Conservation (phyloP, 1,139 yeast species). For the Suhomyces taliae region DNA sequence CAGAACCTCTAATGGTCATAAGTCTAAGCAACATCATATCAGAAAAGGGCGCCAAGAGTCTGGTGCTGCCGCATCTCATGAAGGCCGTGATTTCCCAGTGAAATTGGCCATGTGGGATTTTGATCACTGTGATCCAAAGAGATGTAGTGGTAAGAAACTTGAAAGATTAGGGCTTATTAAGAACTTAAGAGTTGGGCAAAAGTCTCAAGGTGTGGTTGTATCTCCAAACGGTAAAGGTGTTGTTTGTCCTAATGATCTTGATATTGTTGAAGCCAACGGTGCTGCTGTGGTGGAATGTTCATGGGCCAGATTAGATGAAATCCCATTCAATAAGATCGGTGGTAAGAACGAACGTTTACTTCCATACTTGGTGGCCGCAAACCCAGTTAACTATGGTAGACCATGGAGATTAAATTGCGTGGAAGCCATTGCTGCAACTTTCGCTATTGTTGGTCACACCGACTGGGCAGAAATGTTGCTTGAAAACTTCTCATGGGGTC, state of each 20-base stretch:
- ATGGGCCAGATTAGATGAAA: constrained; percentile 95
- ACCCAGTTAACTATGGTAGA: constrained; percentile 94
- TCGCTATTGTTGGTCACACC: constrained; percentile 86
- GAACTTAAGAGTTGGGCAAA: constrained; percentile 82
- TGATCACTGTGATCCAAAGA: constrained; percentile 97
- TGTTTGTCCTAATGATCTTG: constrained; percentile 86
- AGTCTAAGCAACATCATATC: constrained; percentile 52
- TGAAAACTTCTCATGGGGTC: constrained; percentile 90
- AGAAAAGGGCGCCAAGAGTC: constrained; percentile 52
- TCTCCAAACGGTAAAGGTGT: constrained; percentile 91
- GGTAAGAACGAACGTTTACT: constrained; percentile 84
- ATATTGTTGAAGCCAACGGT: constrained; percentile 75
- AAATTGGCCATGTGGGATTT: constrained; percentile 93
- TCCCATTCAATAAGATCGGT: constrained; percentile 91
- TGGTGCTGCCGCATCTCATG: constrained; percentile 15
- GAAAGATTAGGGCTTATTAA: constrained; percentile 85
- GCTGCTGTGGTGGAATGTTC: constrained; percentile 98
- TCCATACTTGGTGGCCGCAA: constrained; percentile 94
- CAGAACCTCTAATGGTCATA: constrained; percentile 58
- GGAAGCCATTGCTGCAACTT: constrained; percentile 96
- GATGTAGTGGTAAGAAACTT: constrained; percentile 94
- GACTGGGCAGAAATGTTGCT: constrained; percentile 86
- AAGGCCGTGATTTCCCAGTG: constrained; percentile 52
- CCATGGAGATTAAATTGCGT: constrained; percentile 97
- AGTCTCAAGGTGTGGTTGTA: constrained; percentile 85